phyloP scores from a whole-genome alignment of 495 filamentous ascomycete genomes.

The Extremus antarcticus region DNA sequence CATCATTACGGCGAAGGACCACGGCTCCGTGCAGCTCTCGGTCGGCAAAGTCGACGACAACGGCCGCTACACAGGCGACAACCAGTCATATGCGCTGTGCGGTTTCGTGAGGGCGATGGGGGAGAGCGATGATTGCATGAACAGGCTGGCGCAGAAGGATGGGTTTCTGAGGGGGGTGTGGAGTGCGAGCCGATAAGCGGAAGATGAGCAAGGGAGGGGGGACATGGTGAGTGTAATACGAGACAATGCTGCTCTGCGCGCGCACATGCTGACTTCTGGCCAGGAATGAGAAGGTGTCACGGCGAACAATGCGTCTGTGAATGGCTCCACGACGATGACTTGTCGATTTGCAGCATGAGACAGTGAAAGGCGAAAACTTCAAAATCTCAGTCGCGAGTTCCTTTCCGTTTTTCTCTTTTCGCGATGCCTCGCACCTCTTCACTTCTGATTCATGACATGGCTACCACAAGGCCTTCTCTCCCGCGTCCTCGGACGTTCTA shows the following conservation, averaged over 20 bases:
- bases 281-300: no score
- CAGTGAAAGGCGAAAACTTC: not conserved
- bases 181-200: slow-evolving; percentile 62
- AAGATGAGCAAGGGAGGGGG: slow-evolving; percentile 16
- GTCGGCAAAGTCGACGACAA: slow-evolving; percentile 45
- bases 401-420: not conserved
- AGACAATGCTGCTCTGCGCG: no score
- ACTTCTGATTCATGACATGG: not conserved
- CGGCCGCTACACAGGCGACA: slow-evolving; percentile 93
- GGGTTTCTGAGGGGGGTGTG: slow-evolving; percentile 95
- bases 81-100: slow-evolving; percentile 92
- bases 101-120: slow-evolving; percentile 97
- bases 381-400: no score
- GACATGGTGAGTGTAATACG: slow-evolving; percentile 1
- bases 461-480: slow-evolving; percentile 19
- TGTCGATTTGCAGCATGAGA: not conserved
- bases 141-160: slow-evolving; percentile 89
- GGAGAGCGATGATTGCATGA: slow-evolving; percentile 92
- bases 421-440: not conserved
- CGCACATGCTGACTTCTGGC: no score
- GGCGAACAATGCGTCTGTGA: not conserved
- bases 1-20: slow-evolving; percentile 97
- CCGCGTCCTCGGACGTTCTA: slow-evolving; percentile 7
- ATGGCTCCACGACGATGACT: not conserved
- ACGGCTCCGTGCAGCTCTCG: slow-evolving; percentile 36